Evolutionary conservation across 2,329 filamentous ascomycete species (phyloP), one percentile per base, ranked within the genome.

Genomic region (Sphaerulina populicola): DNA sequence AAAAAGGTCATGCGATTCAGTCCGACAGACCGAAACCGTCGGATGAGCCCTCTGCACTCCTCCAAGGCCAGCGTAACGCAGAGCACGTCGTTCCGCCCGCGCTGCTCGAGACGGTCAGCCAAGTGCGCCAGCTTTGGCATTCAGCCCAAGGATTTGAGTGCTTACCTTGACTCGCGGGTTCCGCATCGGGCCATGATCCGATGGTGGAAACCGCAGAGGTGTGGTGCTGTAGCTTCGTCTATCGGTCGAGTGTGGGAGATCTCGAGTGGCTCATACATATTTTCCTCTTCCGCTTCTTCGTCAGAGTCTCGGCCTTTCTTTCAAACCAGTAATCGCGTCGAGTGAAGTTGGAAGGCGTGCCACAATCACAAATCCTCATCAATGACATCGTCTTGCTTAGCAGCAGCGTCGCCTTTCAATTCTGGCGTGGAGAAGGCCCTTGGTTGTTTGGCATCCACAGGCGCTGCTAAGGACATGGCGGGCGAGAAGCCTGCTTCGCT

Each of bases 331-430:
- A 45, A 39, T 33, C 35, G 27, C 37, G 11, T 23, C 7, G 33
- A 30, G 41, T 18, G 27, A 45, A 21, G 38, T 27, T 29, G 21
- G 21, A 21, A 23, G 38, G 33, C 18, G 23, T 44, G 39, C 14
- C 42, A 33, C 39, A 44, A 51, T 71, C 68, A 74, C 65, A 74
- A 64, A 57, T 74, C 71, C 44, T 74, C 71, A 30, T 74, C 71
- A 35, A 70, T 67, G 38, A n/a, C 15, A 9, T 42, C 46, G 11
- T 71, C 69, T 61, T 72, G 70, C 57, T 55, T 56, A 14, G 48
- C 33, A 14, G 48, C 33, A 8, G 47, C 54, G 39, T 61, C 47
- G 7, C 37, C 35, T 40, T 61, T 61, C 27, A 59, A 53, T n/a
- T 60, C 56, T 6, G 58, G 57, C 18, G 60, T 61, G 15, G 56